Evolutionary conservation across 192 early-diverging fungal genomes (phyloP).

Genomic region (Backusella parvicylindrica): DNA sequence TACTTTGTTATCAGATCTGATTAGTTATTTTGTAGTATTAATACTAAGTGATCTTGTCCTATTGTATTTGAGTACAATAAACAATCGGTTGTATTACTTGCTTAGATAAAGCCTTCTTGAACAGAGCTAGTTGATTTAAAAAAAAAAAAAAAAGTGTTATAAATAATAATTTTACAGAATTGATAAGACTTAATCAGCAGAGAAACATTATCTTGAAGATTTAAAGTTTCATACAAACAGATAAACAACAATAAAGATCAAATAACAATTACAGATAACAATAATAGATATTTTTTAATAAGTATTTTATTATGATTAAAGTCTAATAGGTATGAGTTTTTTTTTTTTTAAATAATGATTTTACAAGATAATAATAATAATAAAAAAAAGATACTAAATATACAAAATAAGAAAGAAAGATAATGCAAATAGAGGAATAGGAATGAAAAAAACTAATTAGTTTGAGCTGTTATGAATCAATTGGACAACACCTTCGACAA

Average conservation of each 20-base stretch:
- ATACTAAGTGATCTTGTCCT: background rate
- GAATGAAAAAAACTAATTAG: background rate
- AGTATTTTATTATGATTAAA: background rate
- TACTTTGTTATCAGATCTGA: background rate
- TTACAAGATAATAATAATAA: background rate
- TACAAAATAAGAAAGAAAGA: background rate
- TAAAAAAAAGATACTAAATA: background rate
- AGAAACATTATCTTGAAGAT: background rate
- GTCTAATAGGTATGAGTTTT: background rate
- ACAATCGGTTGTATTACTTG: background rate
- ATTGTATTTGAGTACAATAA: background rate
- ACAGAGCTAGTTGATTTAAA: background rate
- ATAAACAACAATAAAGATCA: background rate
- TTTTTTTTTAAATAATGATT: slow-evolving; percentile 2
- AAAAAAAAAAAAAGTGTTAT: background rate
- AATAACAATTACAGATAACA: no score
- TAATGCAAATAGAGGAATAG: background rate
- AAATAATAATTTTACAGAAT: background rate
- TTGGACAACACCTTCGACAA: slow-evolving; percentile 19
- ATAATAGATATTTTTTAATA: background rate
- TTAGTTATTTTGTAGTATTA: background rate
- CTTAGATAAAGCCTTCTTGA: background rate
- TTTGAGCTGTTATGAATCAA: background rate
- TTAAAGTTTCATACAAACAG: background rate
- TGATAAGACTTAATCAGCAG: background rate